Base-by-base conservation (phyloP, 768 basidiomycete species). In the Boletus rubropictus region DNA sequence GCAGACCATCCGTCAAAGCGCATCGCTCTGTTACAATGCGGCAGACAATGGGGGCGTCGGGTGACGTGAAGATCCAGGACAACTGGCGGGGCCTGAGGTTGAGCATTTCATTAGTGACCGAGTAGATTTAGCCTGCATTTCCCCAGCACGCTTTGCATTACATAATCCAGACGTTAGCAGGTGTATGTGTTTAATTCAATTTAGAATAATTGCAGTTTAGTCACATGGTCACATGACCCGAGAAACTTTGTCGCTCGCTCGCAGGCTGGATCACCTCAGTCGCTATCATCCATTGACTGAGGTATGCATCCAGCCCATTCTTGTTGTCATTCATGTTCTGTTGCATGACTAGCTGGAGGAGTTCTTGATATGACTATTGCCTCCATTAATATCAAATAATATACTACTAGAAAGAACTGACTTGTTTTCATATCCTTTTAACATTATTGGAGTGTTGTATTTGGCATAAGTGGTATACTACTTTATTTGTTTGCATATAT, bases 381-480 rank as follows among this genome's bases (percentile, higher is more conserved):
- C 48, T 53, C 45, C 36, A 46, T 18, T 41, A 27, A 39, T 38
- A 52, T 46, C 47, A 53, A 50, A 53, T 48, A 47, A 53, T 51
- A 54, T 48, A 48, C 44, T 43, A 43, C 46, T 42, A 51, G 29
- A 12, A 31, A 54, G 50, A 57, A 61, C 55, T 45, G 48, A 38
- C 46, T 42, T 57, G 42, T 57, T 50, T 50, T 36, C 32, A 51
- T 56, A 53, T 41, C 40, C 27, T 41, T 17, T 42, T 56, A 64
- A 66, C 50, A 53, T 66, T 66, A 55, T 58, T 31, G 49, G 52
- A 42, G 49, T 45, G 45, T 44, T n/a, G 57, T 50, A 48, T 37
- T 35, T 37, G 39, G 18, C 17, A 25, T 37, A 32, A 39, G 24
- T 18, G 2, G 17, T 46, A 32, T 38, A 40, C 34, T 6, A 29